Base-by-base conservation (phyloP, 441 rosid genomes). In the Flueggea neowawraea region DNA sequence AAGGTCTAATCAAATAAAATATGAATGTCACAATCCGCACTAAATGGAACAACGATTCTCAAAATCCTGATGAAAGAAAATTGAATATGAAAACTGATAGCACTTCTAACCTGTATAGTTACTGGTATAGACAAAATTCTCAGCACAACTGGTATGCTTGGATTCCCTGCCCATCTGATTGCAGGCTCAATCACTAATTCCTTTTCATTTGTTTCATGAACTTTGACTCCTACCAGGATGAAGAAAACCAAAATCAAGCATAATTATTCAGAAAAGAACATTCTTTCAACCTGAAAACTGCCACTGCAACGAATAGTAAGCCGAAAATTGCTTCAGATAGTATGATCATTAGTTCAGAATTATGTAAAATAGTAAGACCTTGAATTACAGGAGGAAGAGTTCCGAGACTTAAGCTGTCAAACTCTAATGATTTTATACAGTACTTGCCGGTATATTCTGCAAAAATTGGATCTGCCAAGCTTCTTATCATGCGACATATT, bases 161-260 rank as follows among this genome's bases (percentile, higher is more conserved):
- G 80, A 60, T 82, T 82, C 61, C 80, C 81, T n/a, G 81, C 83
- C 81, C 81, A 76, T 64, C 73, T 72, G 48, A 78, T 28, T 1
- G 48, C 64, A 16, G 82, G 74, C 56, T 82, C 78, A 41, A 79
- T 57, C 48, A 72, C 63, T 54, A 79, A 47, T 61, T 82, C 75
- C 16, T 73, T 76, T 57, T 74, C 77, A 28, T 76, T 64, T 31
- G 83, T 76, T 50, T 69, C 78, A 43, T 51, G 44, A 50, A 68
- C 75, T 66, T 79, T 76, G 58, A 79, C 62, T 50, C 78, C 78
- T 79, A 63, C 62, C 56, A 69, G 5, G 36, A 48, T 28, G 10
- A 44, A 6, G 33, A 50, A n/a, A 33, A 55, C 47, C 12, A 15
- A 61, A 45, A 9, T 32, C 32, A 52, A 15, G 13, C 48, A 10